These are phyloP conservation scores for Apiospora marii DNA, from an alignment of 2,329 filamentous ascomycete genomes.

Conservation along the genomic window DNA sequence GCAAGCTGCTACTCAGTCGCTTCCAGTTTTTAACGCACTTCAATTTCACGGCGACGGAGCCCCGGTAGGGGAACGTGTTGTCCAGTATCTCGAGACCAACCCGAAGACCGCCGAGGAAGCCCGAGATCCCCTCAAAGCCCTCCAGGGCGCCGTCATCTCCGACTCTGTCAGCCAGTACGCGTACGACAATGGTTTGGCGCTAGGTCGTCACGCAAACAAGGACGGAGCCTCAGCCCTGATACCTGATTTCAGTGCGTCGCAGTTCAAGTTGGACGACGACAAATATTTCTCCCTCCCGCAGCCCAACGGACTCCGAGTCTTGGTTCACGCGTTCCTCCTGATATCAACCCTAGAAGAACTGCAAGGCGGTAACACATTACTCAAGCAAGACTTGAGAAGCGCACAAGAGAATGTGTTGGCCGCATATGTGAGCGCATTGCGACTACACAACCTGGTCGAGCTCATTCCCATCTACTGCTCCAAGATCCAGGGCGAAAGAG, in stretches of 20 bases:
- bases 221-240: slow-evolving; percentile 52
- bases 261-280: slow-evolving; percentile 47
- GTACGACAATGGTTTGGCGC: slow-evolving; percentile 63
- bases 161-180: slow-evolving; percentile 65
- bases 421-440: slow-evolving; percentile 82
- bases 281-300: slow-evolving; percentile 65
- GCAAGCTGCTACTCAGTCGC: slow-evolving; percentile 63
- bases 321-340: slow-evolving; percentile 72
- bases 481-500: slow-evolving; percentile 70
- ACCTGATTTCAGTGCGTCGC: slow-evolving; percentile 45
- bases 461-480: slow-evolving; percentile 90
- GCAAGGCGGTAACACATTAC: slow-evolving; percentile 48
- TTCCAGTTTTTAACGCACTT: slow-evolving; percentile 70
- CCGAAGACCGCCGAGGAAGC: slow-evolving; percentile 65
- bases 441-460: slow-evolving; percentile 75
- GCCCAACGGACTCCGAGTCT: slow-evolving; percentile 71
- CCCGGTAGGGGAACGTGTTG: slow-evolving; percentile 63
- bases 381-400: slow-evolving; percentile 48
- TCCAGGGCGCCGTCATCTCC: slow-evolving; percentile 79
- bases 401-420: slow-evolving; percentile 79
- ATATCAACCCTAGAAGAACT: slow-evolving; percentile 72
- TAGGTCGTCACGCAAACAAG: slow-evolving; percentile 58
- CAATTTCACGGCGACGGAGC: slow-evolving; percentile 66
- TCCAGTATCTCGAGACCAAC: slow-evolving; percentile 66
- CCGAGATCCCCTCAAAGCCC: slow-evolving; percentile 71